Conservation (phyloP, 768 basidiomycete species). For the Calvatia gigantea region DNA sequence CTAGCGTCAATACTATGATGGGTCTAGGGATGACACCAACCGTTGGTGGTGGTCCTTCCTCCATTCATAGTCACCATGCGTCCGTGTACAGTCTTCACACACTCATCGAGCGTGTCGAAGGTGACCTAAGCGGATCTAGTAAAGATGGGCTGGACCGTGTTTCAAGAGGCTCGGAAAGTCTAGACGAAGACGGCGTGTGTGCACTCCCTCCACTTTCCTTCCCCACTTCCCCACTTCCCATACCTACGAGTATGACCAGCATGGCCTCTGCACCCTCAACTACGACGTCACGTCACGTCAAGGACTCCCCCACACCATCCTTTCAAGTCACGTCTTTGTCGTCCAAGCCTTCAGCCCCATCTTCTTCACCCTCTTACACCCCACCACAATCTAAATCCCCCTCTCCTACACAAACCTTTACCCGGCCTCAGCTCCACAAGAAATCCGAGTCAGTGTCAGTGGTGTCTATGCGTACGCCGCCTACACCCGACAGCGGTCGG, state of each 20-base stretch:
- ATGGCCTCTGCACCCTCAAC: not conserved
- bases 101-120: slow-evolving; percentile 51
- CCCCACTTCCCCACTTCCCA: not conserved
- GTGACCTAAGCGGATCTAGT: slow-evolving; percentile 9
- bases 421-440: not conserved
- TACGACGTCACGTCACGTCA: not conserved
- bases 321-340: not conserved
- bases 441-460: slow-evolving; percentile 2
- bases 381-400: slow-evolving; percentile 1
- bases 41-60: slow-evolving; percentile 10
- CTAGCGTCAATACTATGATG: slow-evolving; percentile 24
- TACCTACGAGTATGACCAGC: not conserved
- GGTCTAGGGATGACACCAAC: not conserved
- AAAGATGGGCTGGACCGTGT: slow-evolving; percentile 1
- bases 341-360: not conserved
- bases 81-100: slow-evolving; percentile 62
- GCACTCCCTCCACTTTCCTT: not conserved
- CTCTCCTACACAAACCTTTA: slow-evolving; percentile 4
- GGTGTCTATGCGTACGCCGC: not conserved
- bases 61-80: slow-evolving; percentile 44
- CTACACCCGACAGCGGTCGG: not conserved
- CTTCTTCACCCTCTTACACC: not conserved
- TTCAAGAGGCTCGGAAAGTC: slow-evolving; percentile 3
- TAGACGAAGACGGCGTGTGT: not conserved
- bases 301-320: not conserved